phyloP scores from a whole-genome alignment of 176 grass and related monocot species.

The Paspalum notatum region DNA sequence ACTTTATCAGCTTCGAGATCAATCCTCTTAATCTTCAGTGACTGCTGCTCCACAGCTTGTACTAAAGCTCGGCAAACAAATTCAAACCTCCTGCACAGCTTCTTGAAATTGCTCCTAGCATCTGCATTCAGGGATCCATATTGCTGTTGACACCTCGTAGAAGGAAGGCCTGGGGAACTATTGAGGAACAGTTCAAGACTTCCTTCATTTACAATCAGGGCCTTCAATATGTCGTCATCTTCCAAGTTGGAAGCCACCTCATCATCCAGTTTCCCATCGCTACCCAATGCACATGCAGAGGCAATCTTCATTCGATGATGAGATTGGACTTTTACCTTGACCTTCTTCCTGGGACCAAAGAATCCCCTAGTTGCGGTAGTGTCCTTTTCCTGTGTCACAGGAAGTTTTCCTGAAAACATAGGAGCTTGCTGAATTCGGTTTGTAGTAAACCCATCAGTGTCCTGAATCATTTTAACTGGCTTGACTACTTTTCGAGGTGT shows the following conservation, averaged over 20 bases:
- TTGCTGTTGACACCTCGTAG: conserved; percentile 9
- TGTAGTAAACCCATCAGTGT: not conserved
- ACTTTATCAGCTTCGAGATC: conserved; percentile 53
- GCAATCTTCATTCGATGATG: not conserved
- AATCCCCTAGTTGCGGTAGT: not conserved
- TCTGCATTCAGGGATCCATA: conserved; percentile 30
- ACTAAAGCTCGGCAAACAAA: conserved; percentile 55
- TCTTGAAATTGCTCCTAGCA: conserved; percentile 51
- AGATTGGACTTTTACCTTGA: conserved; percentile 36
- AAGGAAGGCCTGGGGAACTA: conserved; percentile 24
- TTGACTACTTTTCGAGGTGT: conserved; percentile 27
- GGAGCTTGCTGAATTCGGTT: conserved; percentile 24
- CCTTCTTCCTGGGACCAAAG: conserved; percentile 28
- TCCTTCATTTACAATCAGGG: conserved; percentile 35
- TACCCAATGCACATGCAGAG: not conserved
- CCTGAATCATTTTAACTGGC: conserved; percentile 6
- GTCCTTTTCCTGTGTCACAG: not conserved
- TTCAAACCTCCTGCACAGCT: conserved; percentile 51
- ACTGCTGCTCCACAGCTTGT: conserved; percentile 41
- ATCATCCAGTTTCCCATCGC: conserved; percentile 35
- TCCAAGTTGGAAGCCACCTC: conserved; percentile 27
- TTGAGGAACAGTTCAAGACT: conserved; percentile 35
- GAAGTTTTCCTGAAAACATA: conserved; percentile 9
- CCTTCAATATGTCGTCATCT: conserved; percentile 41
- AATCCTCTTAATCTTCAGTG: conserved; percentile 31